Evolutionary conservation across 257 asterid genomes (phyloP), one percentile per base, ranked within the genome.

Genomic region (Solanum raphanifolium): DNA sequence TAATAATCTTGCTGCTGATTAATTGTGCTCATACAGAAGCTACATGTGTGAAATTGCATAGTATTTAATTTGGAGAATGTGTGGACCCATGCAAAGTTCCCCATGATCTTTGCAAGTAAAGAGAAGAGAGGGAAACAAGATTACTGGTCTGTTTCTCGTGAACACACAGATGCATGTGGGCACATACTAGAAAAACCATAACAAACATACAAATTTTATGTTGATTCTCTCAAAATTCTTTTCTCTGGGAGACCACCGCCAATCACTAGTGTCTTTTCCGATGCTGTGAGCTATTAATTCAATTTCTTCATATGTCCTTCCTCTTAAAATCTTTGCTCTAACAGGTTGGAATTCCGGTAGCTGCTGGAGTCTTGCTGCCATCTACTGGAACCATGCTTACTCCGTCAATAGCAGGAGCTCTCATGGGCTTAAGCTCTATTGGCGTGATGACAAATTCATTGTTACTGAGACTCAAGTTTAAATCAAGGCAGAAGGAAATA

Each of bases 331-430:
- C 32, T 43, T 86, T 89, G 55, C 43, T 82, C 86, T 41, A 18
- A 82, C 95, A 96, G 99, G 91, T 96, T 13, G 99, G 99, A 88
- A 92, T 97, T 88, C 99, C 99, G 66, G 95, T 97, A 81, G 99
- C 99, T 85, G 98, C 99, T 86, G 99, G 99, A 58, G 90, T 91
- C 9, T 90, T 97, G 90, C 93, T 97, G 87, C 99, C 99, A 43
- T 93, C 92, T 83, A 93, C 96, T 3, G 98, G 99, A 88, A 96
- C 96, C 60, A 94, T 97, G 96, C 96, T 97, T 31, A 95, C 99
- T 62, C 99, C 99, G 83, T 97, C 99, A 58, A 93, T 97, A 75
- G 99, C 99, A 4, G 99, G 99, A 78, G 99, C 98, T 68, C 95
- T 97, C 66, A 97, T 97, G 99, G 99, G 99, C 71, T 91, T 97